Conservation (phyloP, 768 basidiomycete genomes). For the Agaricus blazei region DNA sequence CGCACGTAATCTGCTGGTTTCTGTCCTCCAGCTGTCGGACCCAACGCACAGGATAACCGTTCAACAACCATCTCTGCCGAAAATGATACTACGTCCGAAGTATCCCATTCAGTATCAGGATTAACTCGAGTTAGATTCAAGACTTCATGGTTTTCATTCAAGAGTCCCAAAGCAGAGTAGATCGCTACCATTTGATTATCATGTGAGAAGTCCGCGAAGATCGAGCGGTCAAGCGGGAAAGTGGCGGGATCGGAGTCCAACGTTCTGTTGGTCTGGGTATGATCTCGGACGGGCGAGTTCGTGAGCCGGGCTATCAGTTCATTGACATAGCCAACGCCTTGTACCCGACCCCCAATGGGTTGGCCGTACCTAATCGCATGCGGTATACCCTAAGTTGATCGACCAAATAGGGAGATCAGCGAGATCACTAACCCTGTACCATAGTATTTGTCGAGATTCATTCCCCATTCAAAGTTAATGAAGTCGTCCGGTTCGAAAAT, state of each 20-base stretch:
- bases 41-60: conserved; percentile 42
- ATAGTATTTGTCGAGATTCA: conserved; percentile 78
- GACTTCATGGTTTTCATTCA: conserved; percentile 26
- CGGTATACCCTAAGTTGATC: neutral
- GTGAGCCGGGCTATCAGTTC: conserved; percentile 87
- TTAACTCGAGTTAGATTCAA: conserved; percentile 30
- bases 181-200: conserved; percentile 84
- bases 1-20: conserved; percentile 45
- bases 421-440: conserved; percentile 53
- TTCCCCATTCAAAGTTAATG: conserved; percentile 58
- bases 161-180: conserved; percentile 57
- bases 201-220: conserved; percentile 82
- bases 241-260: conserved; percentile 57
- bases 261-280: conserved; percentile 74
- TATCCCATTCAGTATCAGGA: conserved; percentile 42
- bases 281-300: conserved; percentile 51
- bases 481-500: conserved; percentile 69
- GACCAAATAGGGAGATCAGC: neutral
- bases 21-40: conserved; percentile 9
- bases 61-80: conserved; percentile 72
- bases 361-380: conserved; percentile 54
- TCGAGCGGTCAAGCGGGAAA: conserved; percentile 62
- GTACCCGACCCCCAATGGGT: conserved; percentile 56
- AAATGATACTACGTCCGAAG: conserved; percentile 67
- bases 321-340: conserved; percentile 85